Evolutionary conservation across 805 yeast species (phyloP), one percentile per base, ranked within the genome.

Genomic region (Grigorovia transvaalensis): DNA sequence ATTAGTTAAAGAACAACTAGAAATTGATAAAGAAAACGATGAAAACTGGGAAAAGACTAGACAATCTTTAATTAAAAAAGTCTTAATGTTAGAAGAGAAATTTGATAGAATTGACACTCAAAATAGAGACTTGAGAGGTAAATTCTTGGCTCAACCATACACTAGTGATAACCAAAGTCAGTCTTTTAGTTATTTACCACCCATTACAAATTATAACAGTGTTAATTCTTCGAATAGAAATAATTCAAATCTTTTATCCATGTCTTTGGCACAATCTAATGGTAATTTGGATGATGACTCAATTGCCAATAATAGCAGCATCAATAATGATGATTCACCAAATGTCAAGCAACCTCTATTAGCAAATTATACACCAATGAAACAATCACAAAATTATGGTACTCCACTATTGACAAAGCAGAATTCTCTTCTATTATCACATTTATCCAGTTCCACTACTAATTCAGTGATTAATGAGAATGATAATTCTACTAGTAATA

Each of bases 1-100:
- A 38, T 30, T 62, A 20, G 55, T 66, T 15, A 64, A 56, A 41
- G 62, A 64, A n/a, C 63, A 66, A 53, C 12, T 63, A 2, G 53
- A 51, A 4, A 56, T 57, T 29, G 68, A 66, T 48, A 55, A 59
- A 15, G 59, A 62, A 12, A 52, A 57, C 19, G 65, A 66, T 40
- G 46, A 51, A 9, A 55, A 55, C 47, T 63, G 68, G 68, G 57
- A 56, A 49, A 45, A 45, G 7, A 57, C 52, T 41, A 63, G 57
- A 49, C 52, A 52, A 45, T 54, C 53, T 20, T 52, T 60, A 46
- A 48, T 56, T 15, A 62, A 59, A 44, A 57, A 57, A 23, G 54
- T 63, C 5, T 56, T 59, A 15, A 42, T 52, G 2, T 48, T 64
- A 46, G 64, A 66, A 48, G 50, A 55, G 29, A 58, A 54, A 43